These are phyloP conservation scores for Coelastrella sp. DNA, from an alignment of 139 green algal genomes.

Conservation along the genomic window DNA sequence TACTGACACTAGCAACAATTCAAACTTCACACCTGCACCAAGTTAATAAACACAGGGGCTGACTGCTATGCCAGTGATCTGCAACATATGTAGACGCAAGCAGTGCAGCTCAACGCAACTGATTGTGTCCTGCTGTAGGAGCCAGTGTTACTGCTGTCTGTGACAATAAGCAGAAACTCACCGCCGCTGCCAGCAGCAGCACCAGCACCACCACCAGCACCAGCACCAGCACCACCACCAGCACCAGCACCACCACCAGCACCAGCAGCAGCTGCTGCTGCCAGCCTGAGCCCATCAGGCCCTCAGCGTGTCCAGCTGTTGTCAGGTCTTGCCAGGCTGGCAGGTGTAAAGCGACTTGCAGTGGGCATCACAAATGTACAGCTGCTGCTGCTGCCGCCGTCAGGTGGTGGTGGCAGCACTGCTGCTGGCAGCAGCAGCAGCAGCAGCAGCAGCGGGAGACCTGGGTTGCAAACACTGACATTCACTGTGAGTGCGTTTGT, in stretches of 20 bases:
- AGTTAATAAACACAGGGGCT: too few species aligned
- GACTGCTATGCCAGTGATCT: too few species aligned
- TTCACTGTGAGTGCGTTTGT: background rate
- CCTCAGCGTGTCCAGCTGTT: conserved; percentile 1
- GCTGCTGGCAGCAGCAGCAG: background rate
- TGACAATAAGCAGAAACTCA: background rate
- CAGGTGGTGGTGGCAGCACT: too few species aligned
- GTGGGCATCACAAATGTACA: background rate
- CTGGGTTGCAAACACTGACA: background rate
- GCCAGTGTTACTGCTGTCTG: background rate
- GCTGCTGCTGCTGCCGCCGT: too few species aligned
- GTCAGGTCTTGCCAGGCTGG: background rate
- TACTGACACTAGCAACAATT: too few species aligned
- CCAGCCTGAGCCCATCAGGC: background rate
- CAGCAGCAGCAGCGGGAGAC: background rate
- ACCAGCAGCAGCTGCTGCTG: background rate
- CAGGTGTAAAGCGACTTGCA: conserved; percentile 6
- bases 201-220: background rate
- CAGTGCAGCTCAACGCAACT: too few species aligned
- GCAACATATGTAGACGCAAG: too few species aligned
- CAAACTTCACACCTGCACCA: too few species aligned
- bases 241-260: background rate
- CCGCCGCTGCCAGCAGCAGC: background rate
- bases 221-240: background rate
- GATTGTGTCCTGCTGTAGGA: too few species aligned